Conservation (phyloP, 257 asterid genomes). For the Salvia splendens region DNA sequence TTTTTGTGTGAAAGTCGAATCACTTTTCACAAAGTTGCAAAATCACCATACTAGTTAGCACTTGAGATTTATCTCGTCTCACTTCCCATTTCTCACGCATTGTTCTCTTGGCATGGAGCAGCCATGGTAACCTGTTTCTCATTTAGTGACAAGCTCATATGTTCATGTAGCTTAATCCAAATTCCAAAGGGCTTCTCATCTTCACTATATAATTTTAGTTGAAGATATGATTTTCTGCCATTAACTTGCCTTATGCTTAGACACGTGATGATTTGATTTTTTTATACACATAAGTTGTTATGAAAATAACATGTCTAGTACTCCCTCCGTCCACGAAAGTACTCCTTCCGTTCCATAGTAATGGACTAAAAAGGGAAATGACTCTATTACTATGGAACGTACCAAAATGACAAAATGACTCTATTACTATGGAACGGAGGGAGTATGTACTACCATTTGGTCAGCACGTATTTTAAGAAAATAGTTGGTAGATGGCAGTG, state of each 20-base stretch:
- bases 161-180: conserved; percentile 12
- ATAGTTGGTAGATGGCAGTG: too few relatives aligned
- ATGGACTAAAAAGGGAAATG: too few relatives aligned
- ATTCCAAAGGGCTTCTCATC: conserved; percentile 1
- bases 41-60: conserved; percentile 15
- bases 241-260: background rate
- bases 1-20: conserved; percentile 2
- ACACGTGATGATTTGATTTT: conserved; percentile 1
- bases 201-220: background rate
- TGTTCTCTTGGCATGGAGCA: conserved; percentile 3
- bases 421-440: too few relatives aligned
- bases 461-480: too few relatives aligned
- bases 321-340: too few relatives aligned
- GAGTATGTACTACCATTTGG: too few relatives aligned
- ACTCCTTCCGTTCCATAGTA: too few relatives aligned
- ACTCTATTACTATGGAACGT: too few relatives aligned
- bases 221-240: background rate
- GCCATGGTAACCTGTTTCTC: background rate
- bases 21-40: background rate
- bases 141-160: background rate
- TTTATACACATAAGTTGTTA: background rate
- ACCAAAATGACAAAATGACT: too few relatives aligned
- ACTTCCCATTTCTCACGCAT: background rate
- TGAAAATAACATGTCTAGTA: background rate
- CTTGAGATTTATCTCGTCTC: conserved; percentile 3